phyloP scores from a whole-genome alignment of 805 yeast genomes.

The Nakazawaea laoshanensis region DNA sequence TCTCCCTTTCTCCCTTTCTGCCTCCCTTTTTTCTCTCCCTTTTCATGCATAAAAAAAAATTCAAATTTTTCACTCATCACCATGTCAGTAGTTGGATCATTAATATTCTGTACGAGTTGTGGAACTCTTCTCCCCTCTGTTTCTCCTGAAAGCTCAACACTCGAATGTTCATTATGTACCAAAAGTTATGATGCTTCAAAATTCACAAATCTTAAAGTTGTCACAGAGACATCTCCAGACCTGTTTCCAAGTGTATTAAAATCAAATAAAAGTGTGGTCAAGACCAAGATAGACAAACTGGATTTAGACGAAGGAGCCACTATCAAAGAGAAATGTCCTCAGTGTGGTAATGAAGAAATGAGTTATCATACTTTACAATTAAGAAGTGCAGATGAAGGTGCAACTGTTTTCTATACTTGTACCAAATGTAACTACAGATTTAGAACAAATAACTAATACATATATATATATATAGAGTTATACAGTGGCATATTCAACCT shows the following conservation, averaged over 20 bases:
- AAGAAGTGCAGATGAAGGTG: conserved; percentile 99
- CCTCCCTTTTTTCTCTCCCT: too few species aligned
- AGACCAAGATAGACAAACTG: conserved; percentile 66
- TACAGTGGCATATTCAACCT: conserved; percentile 62
- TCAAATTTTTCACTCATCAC: conserved; percentile 1
- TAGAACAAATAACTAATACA: conserved; percentile 74
- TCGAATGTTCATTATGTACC: conserved; percentile 50
- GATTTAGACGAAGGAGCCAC: conserved; percentile 94
- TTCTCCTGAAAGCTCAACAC: conserved; percentile 24
- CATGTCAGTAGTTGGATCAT: conserved; percentile 94
- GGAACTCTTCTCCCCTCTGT: conserved; percentile 81
- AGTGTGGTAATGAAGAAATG: conserved; percentile 98
- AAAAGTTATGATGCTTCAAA: conserved; percentile 32
- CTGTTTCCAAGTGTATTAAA: conserved; percentile 87
- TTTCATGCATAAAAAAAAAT: conserved; percentile 3
- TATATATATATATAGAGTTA: conserved; percentile 1
- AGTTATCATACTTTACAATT: conserved; percentile 93
- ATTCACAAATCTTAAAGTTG: conserved; percentile 75
- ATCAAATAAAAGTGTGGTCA: conserved; percentile 82
- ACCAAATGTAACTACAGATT: conserved; percentile 86
- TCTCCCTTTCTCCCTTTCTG: too few species aligned
- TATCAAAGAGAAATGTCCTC: conserved; percentile 96
- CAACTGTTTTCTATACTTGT: conserved; percentile 97
- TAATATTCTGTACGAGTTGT: conserved; percentile 88
- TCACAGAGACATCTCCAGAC: conserved; percentile 81